Conservation (phyloP, 2,329 filamentous ascomycete genomes). For the Sporothrix phasma region DNA sequence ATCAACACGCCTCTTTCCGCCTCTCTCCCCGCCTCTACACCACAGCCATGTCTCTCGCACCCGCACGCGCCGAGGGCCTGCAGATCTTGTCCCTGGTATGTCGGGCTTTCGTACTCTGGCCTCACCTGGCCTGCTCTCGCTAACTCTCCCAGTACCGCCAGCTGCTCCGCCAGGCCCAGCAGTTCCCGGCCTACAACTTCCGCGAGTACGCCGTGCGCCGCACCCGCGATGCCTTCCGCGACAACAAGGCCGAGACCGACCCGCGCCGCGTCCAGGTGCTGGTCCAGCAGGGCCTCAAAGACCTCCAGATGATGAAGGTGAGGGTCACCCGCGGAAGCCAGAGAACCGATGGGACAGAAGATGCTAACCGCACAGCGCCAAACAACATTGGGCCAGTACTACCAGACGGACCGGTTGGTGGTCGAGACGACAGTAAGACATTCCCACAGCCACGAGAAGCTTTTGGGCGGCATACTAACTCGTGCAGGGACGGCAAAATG, state of each 20-base stretch:
- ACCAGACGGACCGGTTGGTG: constrained; percentile 81
- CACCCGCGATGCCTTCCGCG: constrained; percentile 82
- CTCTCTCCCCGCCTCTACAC: background rate
- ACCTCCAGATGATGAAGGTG: constrained; percentile 87
- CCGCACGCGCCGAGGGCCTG: constrained; percentile 30
- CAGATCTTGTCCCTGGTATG: constrained; percentile 49
- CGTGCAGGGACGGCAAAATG: constrained; percentile 5
- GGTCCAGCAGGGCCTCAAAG: constrained; percentile 77
- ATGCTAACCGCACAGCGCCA: constrained; percentile 50
- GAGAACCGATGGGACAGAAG: too few species aligned
- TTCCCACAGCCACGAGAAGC: too few species aligned
- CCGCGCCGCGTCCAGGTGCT: constrained; percentile 73
- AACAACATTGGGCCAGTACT: constrained; percentile 91
- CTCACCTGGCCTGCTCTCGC: background rate
- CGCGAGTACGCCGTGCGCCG: constrained; percentile 89
- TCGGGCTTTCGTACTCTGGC: constrained; percentile 9
- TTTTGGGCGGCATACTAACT: too few species aligned
- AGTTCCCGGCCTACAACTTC: constrained; percentile 96
- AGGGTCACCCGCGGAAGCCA: background rate
- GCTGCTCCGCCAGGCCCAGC: constrained; percentile 71
- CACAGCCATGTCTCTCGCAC: constrained; percentile 9
- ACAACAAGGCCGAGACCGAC: constrained; percentile 65
- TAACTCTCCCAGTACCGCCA: constrained; percentile 69
- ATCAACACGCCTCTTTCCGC: background rate
- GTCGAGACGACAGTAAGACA: constrained; percentile 47